Evolutionary conservation across 176 grass and related monocot genomes (phyloP).

Genomic region (Hordeum marinum): DNA sequence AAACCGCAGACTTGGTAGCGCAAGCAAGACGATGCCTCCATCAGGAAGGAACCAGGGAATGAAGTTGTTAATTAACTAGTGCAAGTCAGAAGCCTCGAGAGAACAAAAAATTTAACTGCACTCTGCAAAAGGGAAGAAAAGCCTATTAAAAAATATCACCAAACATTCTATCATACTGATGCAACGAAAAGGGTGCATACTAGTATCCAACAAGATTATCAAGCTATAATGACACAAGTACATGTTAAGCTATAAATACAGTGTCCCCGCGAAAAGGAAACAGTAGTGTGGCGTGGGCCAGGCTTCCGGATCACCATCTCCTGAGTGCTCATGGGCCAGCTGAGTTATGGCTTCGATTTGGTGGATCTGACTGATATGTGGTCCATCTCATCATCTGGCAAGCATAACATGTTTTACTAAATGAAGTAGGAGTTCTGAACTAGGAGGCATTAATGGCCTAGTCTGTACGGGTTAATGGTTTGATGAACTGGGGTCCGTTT

Average conservation of each 20-base stretch:
- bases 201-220: slow-evolving; percentile 20
- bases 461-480: not conserved
- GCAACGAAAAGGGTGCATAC: not conserved
- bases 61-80: slow-evolving; percentile 24
- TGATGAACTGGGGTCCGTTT: not conserved
- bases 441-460: not conserved
- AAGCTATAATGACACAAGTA: not conserved
- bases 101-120: not conserved
- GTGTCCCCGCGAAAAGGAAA: not conserved
- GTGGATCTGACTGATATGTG: not conserved
- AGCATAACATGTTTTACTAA: not conserved
- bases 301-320: not conserved
- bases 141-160: not conserved
- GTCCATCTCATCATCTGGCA: not conserved
- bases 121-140: slow-evolving; percentile 20
- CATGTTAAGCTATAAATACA: not conserved
- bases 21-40: slow-evolving; percentile 48
- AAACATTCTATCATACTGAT: slow-evolving; percentile 1
- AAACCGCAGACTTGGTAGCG: not conserved
- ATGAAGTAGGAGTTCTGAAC: not conserved
- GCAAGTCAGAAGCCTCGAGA: not conserved
- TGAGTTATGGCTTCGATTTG: not conserved
- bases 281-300: not conserved
- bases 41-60: slow-evolving; percentile 30
- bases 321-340: not conserved